Conservation (phyloP, 768 basidiomycete genomes). For the Coprinopsis strossmayeri region DNA sequence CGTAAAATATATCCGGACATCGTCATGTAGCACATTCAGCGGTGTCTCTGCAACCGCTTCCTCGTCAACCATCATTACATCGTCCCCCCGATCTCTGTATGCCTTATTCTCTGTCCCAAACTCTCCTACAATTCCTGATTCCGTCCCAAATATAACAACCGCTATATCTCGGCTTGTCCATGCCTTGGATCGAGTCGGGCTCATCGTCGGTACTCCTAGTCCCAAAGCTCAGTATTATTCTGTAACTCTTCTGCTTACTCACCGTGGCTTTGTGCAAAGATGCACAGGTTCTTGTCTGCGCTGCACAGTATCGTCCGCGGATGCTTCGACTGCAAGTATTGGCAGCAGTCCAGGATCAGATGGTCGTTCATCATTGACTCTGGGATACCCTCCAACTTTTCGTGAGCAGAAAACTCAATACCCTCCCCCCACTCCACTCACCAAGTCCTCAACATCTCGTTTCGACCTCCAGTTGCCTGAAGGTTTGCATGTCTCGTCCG, state of each 20-base stretch:
- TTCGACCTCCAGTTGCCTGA: constrained; percentile 57
- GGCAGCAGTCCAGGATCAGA: constrained; percentile 71
- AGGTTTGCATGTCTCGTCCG: constrained; percentile 54
- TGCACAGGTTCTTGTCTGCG: constrained; percentile 61
- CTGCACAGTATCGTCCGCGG: constrained; percentile 58
- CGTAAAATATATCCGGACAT: constrained; percentile 65
- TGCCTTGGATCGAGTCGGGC: constrained; percentile 23
- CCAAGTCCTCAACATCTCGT: constrained; percentile 31
- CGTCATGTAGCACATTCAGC: constrained; percentile 59
- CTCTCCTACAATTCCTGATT: constrained; percentile 21
- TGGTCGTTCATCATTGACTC: constrained; percentile 52
- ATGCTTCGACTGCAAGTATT: constrained; percentile 43
- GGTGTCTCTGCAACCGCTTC: constrained; percentile 48
- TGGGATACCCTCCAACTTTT: constrained; percentile 11
- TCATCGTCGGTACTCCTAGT: constrained; percentile 30
- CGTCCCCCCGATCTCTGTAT: constrained; percentile 30
- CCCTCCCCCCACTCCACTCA: constrained; percentile 13
- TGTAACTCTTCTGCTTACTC: constrained; percentile 1
- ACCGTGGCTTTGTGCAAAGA: constrained; percentile 30
- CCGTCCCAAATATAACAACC: constrained; percentile 33
- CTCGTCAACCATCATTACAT: constrained; percentile 61
- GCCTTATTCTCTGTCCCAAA: constrained; percentile 37
- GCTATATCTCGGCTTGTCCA: constrained; percentile 50
- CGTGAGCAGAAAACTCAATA: not conserved
- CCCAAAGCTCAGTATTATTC: not conserved